A percentile compares a stretch with the other conserved stretches of the same genome.
These are phyloP conservation scores for Candida golubevii DNA, from an alignment of 805 yeast genomes.

Conservation along the genomic window DNA sequence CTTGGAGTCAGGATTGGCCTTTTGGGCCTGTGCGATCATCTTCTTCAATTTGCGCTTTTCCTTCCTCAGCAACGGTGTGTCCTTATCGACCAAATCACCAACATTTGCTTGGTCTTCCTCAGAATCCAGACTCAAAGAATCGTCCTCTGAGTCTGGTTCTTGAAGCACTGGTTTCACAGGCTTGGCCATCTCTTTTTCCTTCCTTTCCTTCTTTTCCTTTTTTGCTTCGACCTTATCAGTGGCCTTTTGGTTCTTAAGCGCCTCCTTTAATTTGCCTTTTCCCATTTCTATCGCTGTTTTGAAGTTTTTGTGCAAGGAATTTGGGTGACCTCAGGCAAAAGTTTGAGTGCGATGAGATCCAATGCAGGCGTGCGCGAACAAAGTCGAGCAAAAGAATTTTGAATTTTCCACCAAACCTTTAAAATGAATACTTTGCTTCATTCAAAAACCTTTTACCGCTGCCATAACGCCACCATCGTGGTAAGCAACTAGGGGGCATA, in stretches of 20 bases:
- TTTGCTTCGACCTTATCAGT: conserved; percentile 6
- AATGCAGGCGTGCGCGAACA: conserved; percentile 7
- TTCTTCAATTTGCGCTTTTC: conserved; percentile 60
- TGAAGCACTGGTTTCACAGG: conserved; percentile 13
- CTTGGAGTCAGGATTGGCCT: conserved; percentile 31
- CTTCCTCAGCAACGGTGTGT: conserved; percentile 50
- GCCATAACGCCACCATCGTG: conserved; percentile 74
- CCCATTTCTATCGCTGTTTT: conserved; percentile 9
- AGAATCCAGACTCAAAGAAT: conserved; percentile 15
- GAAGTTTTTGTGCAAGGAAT: not conserved
- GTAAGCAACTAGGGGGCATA: conserved; percentile 59
- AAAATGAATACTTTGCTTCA: conserved; percentile 27
- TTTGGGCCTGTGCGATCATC: conserved; percentile 30
- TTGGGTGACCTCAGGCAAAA: conserved; percentile 3
- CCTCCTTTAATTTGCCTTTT: conserved; percentile 18
- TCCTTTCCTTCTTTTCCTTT: conserved; percentile 2
- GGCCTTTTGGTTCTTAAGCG: conserved; percentile 16
- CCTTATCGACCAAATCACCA: conserved; percentile 16
- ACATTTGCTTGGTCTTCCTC: conserved; percentile 43
- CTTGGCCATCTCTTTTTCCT: conserved; percentile 5
- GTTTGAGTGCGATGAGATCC: conserved; percentile 14
- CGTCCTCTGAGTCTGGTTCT: conserved; percentile 10
- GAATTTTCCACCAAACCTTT: not conserved
- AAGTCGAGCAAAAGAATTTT: not conserved
- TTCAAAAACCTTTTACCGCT: conserved; percentile 55